Base-by-base conservation (phyloP, 768 basidiomycete species). In the Collybia nuda region DNA sequence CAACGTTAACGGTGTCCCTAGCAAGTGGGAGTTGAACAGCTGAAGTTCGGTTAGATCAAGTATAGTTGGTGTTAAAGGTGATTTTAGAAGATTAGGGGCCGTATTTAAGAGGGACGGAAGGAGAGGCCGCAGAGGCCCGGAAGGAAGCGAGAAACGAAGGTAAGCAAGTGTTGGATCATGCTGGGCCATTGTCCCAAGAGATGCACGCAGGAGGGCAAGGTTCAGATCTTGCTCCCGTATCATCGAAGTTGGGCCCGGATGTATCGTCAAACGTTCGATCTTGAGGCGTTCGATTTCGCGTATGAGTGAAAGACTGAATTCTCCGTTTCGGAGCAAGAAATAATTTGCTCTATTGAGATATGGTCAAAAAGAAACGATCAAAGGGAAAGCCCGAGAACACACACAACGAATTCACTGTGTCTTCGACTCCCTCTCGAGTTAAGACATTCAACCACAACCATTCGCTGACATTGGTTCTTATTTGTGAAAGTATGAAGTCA, bases 401-500 rank as follows among this genome's bases (percentile, higher is more conserved):
- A 64, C 67, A 93, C 93, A 95, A 64, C 11, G 90, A 88, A 57
- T 93, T 84, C 17, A 96, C 82, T 0, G 93, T 87, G 19, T 88
- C 87, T 55, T 88, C 85, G 0, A 95, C 86, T 54, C 93, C 91
- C 57, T 82, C 80, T 59, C 79, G 78, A 2, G 92, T 95, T 45
- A 97, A 73, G 32, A 96, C 86, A 60, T 94, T 92, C 19, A 84
- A 67, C 94, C 93, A 97, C 1, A 97, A 73, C 93, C 93, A 97
- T 74, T 97, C 94, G 62, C 92, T 89, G 44, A 95, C 81, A 50
- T 87, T 85, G 1, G 79, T 86, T 51, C 93, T 74, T 32, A 94
- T 90, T 52, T 86, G 81, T 15, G 80, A 71, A 29, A 97, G 81
- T 51, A 85, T 80, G 26, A 76, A 70, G 62, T 91, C 90, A 60